These are phyloP conservation scores for Rhododendron williamsianum DNA, from an alignment of 148 eudicot genomes.

Conservation along the genomic window DNA sequence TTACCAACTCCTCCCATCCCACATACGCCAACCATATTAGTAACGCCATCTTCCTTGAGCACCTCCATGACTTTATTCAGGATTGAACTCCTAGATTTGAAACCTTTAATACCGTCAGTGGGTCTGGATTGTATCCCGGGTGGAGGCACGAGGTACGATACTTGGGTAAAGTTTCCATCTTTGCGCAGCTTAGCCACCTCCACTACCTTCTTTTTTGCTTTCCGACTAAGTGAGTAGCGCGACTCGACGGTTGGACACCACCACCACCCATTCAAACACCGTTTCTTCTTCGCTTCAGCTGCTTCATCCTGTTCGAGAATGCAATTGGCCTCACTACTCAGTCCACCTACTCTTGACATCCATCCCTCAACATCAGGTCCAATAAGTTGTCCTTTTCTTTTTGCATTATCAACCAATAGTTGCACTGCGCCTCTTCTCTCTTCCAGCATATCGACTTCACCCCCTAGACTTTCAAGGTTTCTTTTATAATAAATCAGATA, in stretches of 20 bases:
- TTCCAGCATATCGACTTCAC: neutral
- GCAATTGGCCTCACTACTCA: neutral
- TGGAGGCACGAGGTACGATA: neutral
- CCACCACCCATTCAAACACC: neutral
- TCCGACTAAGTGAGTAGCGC: neutral
- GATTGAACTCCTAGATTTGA: conserved; percentile 29
- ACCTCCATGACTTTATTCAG: conserved; percentile 20
- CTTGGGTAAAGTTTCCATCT: neutral
- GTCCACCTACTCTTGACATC: neutral
- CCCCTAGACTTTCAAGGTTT: neutral
- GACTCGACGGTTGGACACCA: neutral
- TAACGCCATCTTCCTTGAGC: neutral
- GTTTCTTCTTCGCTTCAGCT: neutral
- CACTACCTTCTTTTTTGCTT: neutral
- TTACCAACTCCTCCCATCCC: conserved; percentile 24
- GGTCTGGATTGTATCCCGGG: neutral
- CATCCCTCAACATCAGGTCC: neutral
- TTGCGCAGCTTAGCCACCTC: neutral
- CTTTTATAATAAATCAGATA: neutral
- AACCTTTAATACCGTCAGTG: neutral
- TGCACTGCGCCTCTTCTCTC: neutral
- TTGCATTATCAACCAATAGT: neutral
- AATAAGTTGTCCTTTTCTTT: neutral
- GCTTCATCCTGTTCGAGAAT: neutral
- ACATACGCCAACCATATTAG: conserved; percentile 9